phyloP scores from a whole-genome alignment of 176 grass and related monocot species.

The Triticum monococcum region DNA sequence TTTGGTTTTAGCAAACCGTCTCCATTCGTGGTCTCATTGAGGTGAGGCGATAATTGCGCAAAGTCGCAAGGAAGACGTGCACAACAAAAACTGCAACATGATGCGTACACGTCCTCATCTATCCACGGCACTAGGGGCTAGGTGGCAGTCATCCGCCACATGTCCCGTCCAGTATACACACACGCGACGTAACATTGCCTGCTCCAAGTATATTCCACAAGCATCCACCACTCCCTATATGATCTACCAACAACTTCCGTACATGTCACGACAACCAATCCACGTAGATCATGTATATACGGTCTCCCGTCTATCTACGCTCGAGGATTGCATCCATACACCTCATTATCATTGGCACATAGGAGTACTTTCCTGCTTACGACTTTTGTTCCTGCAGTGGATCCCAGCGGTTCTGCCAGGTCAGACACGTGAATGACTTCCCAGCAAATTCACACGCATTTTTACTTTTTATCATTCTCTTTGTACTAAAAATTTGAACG shows the following conservation, averaged over 20 bases:
- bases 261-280: not conserved
- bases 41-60: not conserved
- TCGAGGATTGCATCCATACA: too few species aligned
- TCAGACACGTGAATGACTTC: too few species aligned
- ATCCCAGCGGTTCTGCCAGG: too few species aligned
- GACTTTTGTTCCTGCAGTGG: too few species aligned
- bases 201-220: not conserved
- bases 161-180: not conserved
- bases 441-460: too few species aligned
- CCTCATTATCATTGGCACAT: too few species aligned
- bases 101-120: not conserved
- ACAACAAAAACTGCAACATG: not conserved
- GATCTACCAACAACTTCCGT: not conserved
- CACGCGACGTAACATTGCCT: not conserved
- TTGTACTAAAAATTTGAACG: too few species aligned
- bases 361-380: too few species aligned
- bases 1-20: not conserved
- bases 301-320: too few species aligned
- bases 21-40: not conserved
- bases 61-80: slow-evolving; percentile 7
- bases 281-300: too few species aligned
- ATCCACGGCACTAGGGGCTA: not conserved
- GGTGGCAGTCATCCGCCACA: not conserved
- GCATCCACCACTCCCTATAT: not conserved
- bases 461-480: too few species aligned